Evolutionary conservation across 805 yeast species (phyloP).

Genomic region (Ogataea siamensis): DNA sequence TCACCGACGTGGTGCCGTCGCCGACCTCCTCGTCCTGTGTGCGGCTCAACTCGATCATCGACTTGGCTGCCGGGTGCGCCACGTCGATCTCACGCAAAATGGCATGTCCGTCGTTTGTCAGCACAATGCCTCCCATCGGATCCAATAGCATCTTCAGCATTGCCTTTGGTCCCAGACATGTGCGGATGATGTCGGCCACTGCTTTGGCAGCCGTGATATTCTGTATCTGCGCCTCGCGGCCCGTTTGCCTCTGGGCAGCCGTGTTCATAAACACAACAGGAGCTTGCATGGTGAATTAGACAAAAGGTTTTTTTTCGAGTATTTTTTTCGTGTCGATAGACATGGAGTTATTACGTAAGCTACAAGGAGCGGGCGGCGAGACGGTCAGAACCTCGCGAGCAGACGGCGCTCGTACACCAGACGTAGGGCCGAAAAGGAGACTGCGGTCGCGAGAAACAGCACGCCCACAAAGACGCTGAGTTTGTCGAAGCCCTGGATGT

Average conservation of each 20-base stretch:
- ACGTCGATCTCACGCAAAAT: constrained; percentile 95
- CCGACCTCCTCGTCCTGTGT: constrained; percentile 99
- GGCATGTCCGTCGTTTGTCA: constrained; percentile 98
- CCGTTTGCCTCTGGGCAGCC: constrained; percentile 87
- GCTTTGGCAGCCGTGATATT: constrained; percentile 99
- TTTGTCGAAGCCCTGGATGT: constrained; percentile 28
- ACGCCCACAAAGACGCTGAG: constrained; percentile 32
- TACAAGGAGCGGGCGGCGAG: too few relatives aligned
- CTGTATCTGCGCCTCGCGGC: constrained; percentile 95
- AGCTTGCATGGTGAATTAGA: constrained; percentile 56
- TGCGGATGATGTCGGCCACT: constrained; percentile 94
- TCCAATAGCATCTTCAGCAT: constrained; percentile 97
- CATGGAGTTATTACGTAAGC: background rate
- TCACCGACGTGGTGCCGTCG: constrained; percentile 88
- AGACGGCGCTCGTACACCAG: constrained; percentile 9
- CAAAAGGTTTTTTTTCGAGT: constrained; percentile 1
- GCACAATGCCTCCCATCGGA: constrained; percentile 94
- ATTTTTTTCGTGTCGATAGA: background rate
- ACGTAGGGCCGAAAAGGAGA: constrained; percentile 7
- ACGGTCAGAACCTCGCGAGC: constrained; percentile 2
- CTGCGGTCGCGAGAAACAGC: constrained; percentile 24
- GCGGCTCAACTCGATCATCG: constrained; percentile 94
- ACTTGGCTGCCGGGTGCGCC: constrained; percentile 98
- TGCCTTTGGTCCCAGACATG: constrained; percentile 98
- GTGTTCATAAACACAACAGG: constrained; percentile 86